Conservation (phyloP, 2,329 filamentous ascomycete species). For the Verticillium isaacii region DNA sequence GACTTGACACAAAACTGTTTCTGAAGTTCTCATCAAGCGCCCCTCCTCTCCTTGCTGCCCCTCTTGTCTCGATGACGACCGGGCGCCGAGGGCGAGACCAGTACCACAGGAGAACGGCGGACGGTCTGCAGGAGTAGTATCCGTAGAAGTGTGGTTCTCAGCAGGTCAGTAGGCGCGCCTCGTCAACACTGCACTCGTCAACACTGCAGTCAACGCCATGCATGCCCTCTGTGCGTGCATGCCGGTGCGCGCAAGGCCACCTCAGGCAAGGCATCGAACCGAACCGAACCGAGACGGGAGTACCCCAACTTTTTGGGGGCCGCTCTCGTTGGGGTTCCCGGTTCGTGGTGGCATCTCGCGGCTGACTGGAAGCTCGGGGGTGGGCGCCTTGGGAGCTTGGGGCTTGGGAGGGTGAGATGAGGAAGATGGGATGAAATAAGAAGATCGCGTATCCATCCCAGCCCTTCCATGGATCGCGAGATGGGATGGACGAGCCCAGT, state of each 20-base stretch:
- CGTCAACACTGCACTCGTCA: no score
- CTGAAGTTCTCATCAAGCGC: neutral
- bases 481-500: conserved; percentile 1
- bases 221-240: no score
- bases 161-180: no score
- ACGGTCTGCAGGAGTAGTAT: no score
- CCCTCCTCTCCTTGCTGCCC: neutral
- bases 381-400: neutral
- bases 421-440: conserved; percentile 1
- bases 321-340: no score
- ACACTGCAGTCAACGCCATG: no score
- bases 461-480: neutral
- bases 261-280: neutral
- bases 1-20: neutral
- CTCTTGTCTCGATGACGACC: neutral
- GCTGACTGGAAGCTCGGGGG: neutral
- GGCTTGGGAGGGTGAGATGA: neutral
- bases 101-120: no score
- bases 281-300: neutral
- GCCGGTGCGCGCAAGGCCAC: no score
- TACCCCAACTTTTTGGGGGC: neutral
- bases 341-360: neutral
- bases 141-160: no score
- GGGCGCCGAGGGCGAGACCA: no score
- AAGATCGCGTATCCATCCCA: neutral